Percentiles rank a stretch among this genome's conserved stretches.
phyloP scores from a whole-genome alignment of 1,284 basidiomycete genomes.

The Moesziomyces globuligerus region DNA sequence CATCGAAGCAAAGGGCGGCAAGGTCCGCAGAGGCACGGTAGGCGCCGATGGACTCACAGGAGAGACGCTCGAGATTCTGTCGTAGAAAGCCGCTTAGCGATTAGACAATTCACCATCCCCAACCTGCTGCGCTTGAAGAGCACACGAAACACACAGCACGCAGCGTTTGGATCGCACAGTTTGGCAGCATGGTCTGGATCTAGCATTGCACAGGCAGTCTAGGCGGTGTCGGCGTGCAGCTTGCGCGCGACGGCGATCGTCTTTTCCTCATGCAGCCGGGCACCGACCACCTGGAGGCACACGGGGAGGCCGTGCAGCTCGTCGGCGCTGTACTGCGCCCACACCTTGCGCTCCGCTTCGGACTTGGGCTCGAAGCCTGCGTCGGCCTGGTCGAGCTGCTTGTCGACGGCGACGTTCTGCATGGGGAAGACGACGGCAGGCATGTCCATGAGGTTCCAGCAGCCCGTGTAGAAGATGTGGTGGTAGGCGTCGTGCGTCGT shows the following conservation, averaged over 20 bases:
- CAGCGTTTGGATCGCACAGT: background rate
- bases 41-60: conserved; percentile 51
- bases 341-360: conserved; percentile 27
- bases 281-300: conserved; percentile 44
- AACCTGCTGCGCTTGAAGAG: too few species aligned
- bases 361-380: conserved; percentile 7
- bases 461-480: conserved; percentile 51
- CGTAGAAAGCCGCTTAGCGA: conserved; percentile 9
- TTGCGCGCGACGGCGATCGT: conserved; percentile 39
- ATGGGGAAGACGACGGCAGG: conserved; percentile 40
- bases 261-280: conserved; percentile 38
- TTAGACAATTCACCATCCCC: too few species aligned
- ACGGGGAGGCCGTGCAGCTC: conserved; percentile 37
- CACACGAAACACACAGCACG: too few species aligned
- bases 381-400: conserved; percentile 9
- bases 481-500: conserved; percentile 42
- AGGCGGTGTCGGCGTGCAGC: conserved; percentile 23
- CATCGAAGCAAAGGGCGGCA: conserved; percentile 60
- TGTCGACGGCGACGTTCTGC: conserved; percentile 20
- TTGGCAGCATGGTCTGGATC: background rate
- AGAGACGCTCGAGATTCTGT: conserved; percentile 63
- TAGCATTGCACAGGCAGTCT: background rate
- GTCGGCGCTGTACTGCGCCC: conserved; percentile 42
- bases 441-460: conserved; percentile 54
- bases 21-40: conserved; percentile 52